These are phyloP conservation scores for Arthrobotrys sphaeroides DNA, from an alignment of 2,329 filamentous ascomycete species.

Conservation along the genomic window DNA sequence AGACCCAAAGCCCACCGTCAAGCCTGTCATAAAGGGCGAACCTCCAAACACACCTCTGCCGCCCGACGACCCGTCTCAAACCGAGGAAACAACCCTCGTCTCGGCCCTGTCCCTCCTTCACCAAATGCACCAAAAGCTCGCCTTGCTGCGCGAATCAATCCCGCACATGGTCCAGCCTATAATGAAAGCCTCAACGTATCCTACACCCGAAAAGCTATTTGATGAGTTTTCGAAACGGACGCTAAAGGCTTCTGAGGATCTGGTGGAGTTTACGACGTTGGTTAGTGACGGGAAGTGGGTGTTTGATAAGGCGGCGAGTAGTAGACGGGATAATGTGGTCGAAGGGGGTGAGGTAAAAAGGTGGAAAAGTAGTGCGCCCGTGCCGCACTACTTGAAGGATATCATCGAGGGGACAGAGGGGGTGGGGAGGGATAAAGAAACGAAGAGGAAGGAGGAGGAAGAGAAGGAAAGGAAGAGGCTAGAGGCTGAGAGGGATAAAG, in stretches of 20 bases:
- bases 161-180: constrained; percentile 52
- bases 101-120: constrained; percentile 51
- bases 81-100: constrained; percentile 50
- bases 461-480: constrained; percentile 33
- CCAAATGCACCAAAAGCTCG: constrained; percentile 52
- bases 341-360: constrained; percentile 39
- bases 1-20: not conserved
- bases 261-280: constrained; percentile 44
- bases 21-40: not conserved
- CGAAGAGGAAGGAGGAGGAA: constrained; percentile 22
- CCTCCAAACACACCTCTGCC: not conserved
- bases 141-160: constrained; percentile 50
- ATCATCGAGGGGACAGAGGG: not conserved
- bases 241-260: constrained; percentile 45
- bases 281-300: constrained; percentile 52
- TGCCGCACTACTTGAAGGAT: constrained; percentile 42
- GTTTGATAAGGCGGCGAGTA: constrained; percentile 44
- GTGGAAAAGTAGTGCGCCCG: constrained; percentile 47
- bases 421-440: constrained; percentile 18
- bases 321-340: constrained; percentile 23
- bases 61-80: constrained; percentile 21
- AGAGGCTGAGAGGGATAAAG: constrained; percentile 37
- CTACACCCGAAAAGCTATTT: constrained; percentile 34
- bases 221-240: constrained; percentile 51
- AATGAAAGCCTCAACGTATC: constrained; percentile 41